Base-by-base conservation (phyloP, 805 yeast species). In the Pichia pseudocactophila region DNA sequence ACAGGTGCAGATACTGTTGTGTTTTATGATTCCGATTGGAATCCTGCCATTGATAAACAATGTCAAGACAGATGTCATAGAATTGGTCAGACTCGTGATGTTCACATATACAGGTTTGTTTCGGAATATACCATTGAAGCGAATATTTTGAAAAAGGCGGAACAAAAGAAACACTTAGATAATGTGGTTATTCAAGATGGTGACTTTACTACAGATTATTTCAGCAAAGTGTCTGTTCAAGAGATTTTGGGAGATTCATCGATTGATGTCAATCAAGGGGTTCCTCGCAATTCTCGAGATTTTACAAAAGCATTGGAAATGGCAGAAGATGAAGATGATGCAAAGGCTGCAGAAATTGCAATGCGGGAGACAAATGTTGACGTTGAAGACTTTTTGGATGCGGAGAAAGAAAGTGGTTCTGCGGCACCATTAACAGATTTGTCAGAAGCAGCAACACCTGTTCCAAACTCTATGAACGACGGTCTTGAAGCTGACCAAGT, bases 1-100 rank as follows among this genome's bases (percentile, higher is more conserved):
- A 92, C 98, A 0, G 99, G 97, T 57, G 99, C 99, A 0, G 99
- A 92, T 57, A 92, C 98, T 0, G 99, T 92, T 35, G 87, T 92
- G 7, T 94, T 92, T 64, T 92, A 94, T 61, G 99, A 92, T 63
- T 87, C 96, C 2, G 98, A 90, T 63, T 90, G 98, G 98, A 92
- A 92, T 58, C 99, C 99, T 2, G 95, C 97, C 1, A 92, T 92
- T 97, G 99, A 92, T 61, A 87, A 88, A 58, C 99, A 92, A 64
- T 92, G 98, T 65, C 98, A 92, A 63, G 99, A 92, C 64, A 80
- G 99, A 62, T 92, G 97, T 65, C 99, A 92, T 61, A 82, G 99
- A 69, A 92, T 92, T 60, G 99, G 99, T 7, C 99, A 92, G 62
- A 87, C 95, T 15, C 73, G 98, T 56, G 98, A 92, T 59, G 99